A percentile compares a stretch with the other conserved stretches of the same genome.
Conservation (phyloP, 768 basidiomycete species). For the Rubroboletus satanas region DNA sequence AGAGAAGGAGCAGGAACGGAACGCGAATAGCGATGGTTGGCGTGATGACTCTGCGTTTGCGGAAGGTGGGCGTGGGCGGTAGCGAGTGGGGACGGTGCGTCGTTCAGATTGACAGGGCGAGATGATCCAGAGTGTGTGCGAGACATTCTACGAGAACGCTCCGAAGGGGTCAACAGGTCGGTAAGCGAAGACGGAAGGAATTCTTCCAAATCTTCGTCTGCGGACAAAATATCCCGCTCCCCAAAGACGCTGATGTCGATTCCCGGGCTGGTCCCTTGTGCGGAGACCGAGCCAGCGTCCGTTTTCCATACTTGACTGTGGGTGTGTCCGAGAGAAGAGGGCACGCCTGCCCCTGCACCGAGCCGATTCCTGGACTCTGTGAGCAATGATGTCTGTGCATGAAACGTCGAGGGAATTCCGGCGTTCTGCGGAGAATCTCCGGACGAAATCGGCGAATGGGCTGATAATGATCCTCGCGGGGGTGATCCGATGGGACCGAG, state of each 20-base stretch:
- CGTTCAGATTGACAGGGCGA: slow-evolving; percentile 20
- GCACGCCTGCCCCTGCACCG: slow-evolving; percentile 40
- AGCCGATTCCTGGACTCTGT: slow-evolving; percentile 37
- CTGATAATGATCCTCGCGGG: slow-evolving; percentile 45
- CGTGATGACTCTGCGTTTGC: slow-evolving; percentile 21
- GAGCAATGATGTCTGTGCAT: slow-evolving; percentile 56
- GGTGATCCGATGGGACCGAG: slow-evolving; percentile 85
- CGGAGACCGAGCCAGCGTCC: slow-evolving; percentile 22
- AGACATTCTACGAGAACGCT: slow-evolving; percentile 78
- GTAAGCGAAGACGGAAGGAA: slow-evolving; percentile 86
- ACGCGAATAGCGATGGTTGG: slow-evolving; percentile 69
- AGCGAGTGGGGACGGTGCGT: slow-evolving; percentile 18
- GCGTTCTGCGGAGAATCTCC: slow-evolving; percentile 39
- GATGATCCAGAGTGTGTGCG: slow-evolving; percentile 55
- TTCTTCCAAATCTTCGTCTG: slow-evolving; percentile 78
- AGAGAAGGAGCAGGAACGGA: slow-evolving; percentile 78
- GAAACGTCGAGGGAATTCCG: slow-evolving; percentile 62
- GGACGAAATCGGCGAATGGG: slow-evolving; percentile 52
- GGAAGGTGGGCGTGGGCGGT: slow-evolving; percentile 9
- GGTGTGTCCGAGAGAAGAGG: slow-evolving; percentile 55
- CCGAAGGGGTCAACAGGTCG: slow-evolving; percentile 86
- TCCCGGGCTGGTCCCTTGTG: slow-evolving; percentile 12
- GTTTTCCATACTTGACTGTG: slow-evolving; percentile 28
- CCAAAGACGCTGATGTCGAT: slow-evolving; percentile 27
- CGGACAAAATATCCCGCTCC: slow-evolving; percentile 39